Conservation (phyloP, 176 grass and related monocot species). For the Aegilops bicornis region DNA sequence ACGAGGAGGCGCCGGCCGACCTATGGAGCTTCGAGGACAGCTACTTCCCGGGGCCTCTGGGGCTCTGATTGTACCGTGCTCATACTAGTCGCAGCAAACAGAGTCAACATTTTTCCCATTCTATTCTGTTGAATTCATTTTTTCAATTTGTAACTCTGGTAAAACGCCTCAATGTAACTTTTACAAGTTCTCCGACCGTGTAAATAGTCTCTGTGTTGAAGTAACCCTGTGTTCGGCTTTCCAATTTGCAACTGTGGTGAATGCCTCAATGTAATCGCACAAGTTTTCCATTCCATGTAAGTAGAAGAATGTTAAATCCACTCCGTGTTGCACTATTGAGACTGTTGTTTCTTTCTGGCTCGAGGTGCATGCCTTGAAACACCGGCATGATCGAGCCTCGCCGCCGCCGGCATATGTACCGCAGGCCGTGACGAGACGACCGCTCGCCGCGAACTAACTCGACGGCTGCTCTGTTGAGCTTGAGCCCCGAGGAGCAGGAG, state of each 20-base stretch:
- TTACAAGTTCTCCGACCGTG: too few species aligned
- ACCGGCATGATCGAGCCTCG: neutral
- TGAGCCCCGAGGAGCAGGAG: too few species aligned
- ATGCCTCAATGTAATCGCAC: neutral
- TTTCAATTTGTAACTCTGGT: neutral
- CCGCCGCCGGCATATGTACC: neutral
- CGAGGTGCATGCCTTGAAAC: neutral
- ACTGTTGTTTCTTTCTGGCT: neutral
- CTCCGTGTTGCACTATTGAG: neutral
- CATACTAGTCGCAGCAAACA: neutral
- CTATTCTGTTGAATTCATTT: neutral
- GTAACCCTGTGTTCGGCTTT: neutral
- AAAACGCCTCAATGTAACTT: neutral
- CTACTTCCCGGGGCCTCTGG: constrained; percentile 18
- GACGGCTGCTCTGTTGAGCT: neutral
- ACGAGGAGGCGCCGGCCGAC: constrained; percentile 16
- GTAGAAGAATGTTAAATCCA: neutral
- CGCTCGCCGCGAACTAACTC: neutral
- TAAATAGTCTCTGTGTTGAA: too few species aligned
- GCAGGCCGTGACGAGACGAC: neutral
- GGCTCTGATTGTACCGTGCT: constrained; percentile 14
- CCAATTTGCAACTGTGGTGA: neutral
- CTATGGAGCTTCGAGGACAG: constrained; percentile 74
- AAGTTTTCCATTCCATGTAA: neutral
- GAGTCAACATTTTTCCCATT: neutral